Evolutionary conservation across 2,329 filamentous ascomycete genomes (phyloP).

Genomic region (Aureobasidium mangrovei): DNA sequence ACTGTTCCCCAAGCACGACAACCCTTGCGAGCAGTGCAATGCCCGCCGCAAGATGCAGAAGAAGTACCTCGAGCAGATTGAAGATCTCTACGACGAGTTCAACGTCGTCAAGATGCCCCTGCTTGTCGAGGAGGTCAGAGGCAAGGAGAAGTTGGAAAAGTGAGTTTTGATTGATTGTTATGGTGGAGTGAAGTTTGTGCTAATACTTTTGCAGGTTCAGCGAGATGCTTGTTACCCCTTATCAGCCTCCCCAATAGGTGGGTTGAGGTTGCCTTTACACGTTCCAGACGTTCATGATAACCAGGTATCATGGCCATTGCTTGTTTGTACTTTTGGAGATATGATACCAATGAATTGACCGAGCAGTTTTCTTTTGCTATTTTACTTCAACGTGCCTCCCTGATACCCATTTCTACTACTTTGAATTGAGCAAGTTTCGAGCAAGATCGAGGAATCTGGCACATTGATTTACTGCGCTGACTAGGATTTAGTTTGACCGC

Average conservation of each 20-base stretch:
- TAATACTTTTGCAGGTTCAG: slow-evolving; percentile 49
- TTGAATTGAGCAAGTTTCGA: too few relatives aligned
- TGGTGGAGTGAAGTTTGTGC: neutral
- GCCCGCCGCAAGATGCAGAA: slow-evolving; percentile 96
- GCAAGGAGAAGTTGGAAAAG: slow-evolving; percentile 85
- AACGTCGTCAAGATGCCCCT: slow-evolving; percentile 98
- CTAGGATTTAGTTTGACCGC: too few relatives aligned
- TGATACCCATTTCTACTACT: too few relatives aligned
- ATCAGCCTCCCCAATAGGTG: slow-evolving; percentile 49
- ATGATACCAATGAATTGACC: slow-evolving; percentile 14
- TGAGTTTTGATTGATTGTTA: slow-evolving; percentile 22
- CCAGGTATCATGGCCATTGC: neutral
- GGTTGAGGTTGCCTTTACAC: neutral
- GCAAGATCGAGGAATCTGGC: too few relatives aligned
- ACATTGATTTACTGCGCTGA: too few relatives aligned
- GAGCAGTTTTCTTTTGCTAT: neutral
- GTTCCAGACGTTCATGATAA: neutral
- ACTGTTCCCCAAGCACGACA: slow-evolving; percentile 78
- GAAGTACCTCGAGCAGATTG: slow-evolving; percentile 98
- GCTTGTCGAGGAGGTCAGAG: slow-evolving; percentile 87
- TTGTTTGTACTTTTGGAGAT: slow-evolving; percentile 5
- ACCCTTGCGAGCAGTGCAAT: slow-evolving; percentile 89
- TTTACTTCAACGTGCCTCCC: neutral
- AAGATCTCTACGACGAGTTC: slow-evolving; percentile 97
- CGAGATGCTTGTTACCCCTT: slow-evolving; percentile 72